Percentiles rank a stretch among this genome's conserved stretches.
Evolutionary conservation across 2,329 filamentous ascomycete species (phyloP).

Genomic region (Talaromyces sp.): DNA sequence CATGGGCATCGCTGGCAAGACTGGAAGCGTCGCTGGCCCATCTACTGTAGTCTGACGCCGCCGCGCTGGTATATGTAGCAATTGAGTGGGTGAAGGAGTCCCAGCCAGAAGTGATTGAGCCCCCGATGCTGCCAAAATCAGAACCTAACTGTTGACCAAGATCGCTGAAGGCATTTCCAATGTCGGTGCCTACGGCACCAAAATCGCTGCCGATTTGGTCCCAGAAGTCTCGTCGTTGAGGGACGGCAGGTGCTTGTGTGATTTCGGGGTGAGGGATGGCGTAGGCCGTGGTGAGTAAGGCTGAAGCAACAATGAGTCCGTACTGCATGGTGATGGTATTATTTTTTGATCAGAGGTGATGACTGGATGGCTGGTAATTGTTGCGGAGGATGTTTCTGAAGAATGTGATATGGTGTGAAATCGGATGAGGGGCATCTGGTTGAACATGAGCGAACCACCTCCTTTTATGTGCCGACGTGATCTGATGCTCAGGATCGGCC

Average conservation of each 20-base stretch:
- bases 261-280: constrained; percentile 17
- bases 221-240: constrained; percentile 12
- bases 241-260: constrained; percentile 10
- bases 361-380: not conserved
- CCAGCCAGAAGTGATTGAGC: constrained; percentile 16
- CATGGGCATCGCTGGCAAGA: constrained; percentile 8
- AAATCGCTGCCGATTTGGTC: constrained; percentile 14
- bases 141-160: constrained; percentile 11
- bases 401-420: not conserved
- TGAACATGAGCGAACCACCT: not conserved
- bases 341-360: not conserved
- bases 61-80: not conserved
- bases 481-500: not conserved
- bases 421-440: too few species aligned
- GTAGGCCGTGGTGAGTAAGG: constrained; percentile 10
- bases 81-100: constrained; percentile 6
- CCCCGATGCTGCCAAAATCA: constrained; percentile 9
- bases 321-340: constrained; percentile 14
- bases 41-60: constrained; percentile 11
- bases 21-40: constrained; percentile 16
- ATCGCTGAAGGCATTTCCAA: constrained; percentile 13
- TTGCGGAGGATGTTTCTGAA: not conserved
- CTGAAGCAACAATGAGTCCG: constrained; percentile 12
- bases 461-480: constrained; percentile 13
- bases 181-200: constrained; percentile 14